A percentile compares a stretch with the other conserved stretches of the same genome.
Conservation (phyloP, 306 rosid genomes). For the Vigna hirtella region DNA sequence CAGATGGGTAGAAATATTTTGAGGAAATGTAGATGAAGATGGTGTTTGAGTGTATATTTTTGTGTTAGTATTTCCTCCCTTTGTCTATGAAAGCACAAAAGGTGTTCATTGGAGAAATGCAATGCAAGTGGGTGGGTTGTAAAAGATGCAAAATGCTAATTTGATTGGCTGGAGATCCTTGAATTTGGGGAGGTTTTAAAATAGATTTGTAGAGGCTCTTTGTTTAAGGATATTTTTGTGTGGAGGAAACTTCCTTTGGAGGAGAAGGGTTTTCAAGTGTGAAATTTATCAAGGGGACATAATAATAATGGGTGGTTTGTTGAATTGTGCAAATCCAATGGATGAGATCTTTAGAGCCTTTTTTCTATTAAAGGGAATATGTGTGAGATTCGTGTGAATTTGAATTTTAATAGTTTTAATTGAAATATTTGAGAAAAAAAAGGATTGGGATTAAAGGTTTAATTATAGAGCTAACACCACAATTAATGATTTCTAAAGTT, state of each 20-base stretch:
- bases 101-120: constrained; percentile 17
- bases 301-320: constrained; percentile 49
- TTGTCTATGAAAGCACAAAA: constrained; percentile 38
- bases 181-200: constrained; percentile 41
- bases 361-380: constrained; percentile 27
- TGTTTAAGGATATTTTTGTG: constrained; percentile 47
- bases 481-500: constrained; percentile 23
- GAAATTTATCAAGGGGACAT: constrained; percentile 46
- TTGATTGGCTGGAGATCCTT: constrained; percentile 53
- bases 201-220: constrained; percentile 37
- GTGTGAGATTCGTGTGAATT: constrained; percentile 36
- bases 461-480: background rate
- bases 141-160: constrained; percentile 44
- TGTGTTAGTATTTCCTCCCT: constrained; percentile 4
- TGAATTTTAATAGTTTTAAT: constrained; percentile 21
- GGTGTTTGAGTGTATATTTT: background rate
- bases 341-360: constrained; percentile 44
- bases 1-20: background rate
- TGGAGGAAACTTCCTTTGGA: constrained; percentile 47
- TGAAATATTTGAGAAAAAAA: constrained; percentile 24
- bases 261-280: constrained; percentile 41
- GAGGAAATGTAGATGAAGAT: background rate
- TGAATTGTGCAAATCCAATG: constrained; percentile 48
- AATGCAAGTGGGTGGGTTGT: constrained; percentile 41
- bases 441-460: constrained; percentile 4